Conservation (phyloP, 1,139 yeast species). For the Fermentozyma sake region DNA sequence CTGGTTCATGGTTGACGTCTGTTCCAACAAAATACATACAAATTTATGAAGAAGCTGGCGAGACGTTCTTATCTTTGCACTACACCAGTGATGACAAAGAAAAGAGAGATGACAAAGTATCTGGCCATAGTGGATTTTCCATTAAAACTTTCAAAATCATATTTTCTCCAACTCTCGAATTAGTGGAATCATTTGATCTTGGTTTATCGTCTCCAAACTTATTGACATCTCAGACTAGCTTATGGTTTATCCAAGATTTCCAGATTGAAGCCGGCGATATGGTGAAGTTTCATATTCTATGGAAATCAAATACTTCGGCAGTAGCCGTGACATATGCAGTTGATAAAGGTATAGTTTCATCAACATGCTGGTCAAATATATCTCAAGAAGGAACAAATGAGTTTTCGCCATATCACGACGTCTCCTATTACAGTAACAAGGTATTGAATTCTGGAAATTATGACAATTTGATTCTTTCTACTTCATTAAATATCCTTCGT, state of each 20-base stretch:
- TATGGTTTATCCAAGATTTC: constrained; percentile 49
- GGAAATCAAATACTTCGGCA: constrained; percentile 64
- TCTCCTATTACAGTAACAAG: constrained; percentile 37
- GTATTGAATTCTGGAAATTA: constrained; percentile 48
- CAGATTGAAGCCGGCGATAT: constrained; percentile 23
- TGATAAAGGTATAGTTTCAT: constrained; percentile 15
- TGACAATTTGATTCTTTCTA: constrained; percentile 36
- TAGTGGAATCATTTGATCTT: constrained; percentile 3
- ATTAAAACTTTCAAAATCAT: constrained; percentile 20
- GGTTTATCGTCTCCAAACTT: constrained; percentile 3
- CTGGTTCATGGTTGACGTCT: constrained; percentile 26
- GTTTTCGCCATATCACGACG: constrained; percentile 22
- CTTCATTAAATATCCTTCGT: constrained; percentile 34
- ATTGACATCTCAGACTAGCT: constrained; percentile 5
- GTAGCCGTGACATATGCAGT: constrained; percentile 22
- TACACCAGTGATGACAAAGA: constrained; percentile 6
- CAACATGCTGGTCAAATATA: constrained; percentile 18
- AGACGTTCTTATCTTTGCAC: constrained; percentile 16
- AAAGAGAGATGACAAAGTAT: no score
- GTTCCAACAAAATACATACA: constrained; percentile 31
- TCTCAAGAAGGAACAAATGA: constrained; percentile 10
- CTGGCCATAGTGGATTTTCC: constrained; percentile 21
- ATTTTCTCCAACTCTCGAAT: constrained; percentile 16
- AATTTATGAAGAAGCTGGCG: constrained; percentile 6
- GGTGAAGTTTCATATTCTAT: constrained; percentile 35